Evolutionary conservation across 176 grass and related monocot genomes (phyloP).

Genomic region (Oryza rufipogon): DNA sequence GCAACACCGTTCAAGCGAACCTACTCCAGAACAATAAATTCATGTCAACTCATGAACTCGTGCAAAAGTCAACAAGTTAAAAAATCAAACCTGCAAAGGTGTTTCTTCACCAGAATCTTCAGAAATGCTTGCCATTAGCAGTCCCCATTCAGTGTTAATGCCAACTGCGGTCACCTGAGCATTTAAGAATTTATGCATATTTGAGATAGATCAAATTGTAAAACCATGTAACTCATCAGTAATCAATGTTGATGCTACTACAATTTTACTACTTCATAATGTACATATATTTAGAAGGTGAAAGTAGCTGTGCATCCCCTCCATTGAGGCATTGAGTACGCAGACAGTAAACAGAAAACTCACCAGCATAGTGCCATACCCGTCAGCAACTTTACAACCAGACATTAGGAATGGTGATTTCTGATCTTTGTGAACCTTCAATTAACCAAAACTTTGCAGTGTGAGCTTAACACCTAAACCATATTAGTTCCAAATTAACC

Average conservation of each 20-base stretch:
- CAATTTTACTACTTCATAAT: slow-evolving; percentile 14
- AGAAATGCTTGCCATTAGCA: slow-evolving; percentile 98
- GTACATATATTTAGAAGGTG: slow-evolving; percentile 4
- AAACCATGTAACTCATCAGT: background rate
- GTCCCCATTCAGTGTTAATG: slow-evolving; percentile 93
- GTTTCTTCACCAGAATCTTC: slow-evolving; percentile 99
- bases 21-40: slow-evolving; percentile 47
- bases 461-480: slow-evolving; percentile 24
- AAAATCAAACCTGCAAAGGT: slow-evolving; percentile 78
- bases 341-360: slow-evolving; percentile 34
- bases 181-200: background rate
- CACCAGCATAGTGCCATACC: slow-evolving; percentile 92
- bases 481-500: slow-evolving; percentile 20
- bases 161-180: slow-evolving; percentile 89
- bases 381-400: slow-evolving; percentile 97
- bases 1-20: slow-evolving; percentile 95
- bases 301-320: background rate
- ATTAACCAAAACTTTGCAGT: slow-evolving; percentile 17
- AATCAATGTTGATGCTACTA: background rate
- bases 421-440: slow-evolving; percentile 77
- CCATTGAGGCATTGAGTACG: background rate
- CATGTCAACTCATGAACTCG: slow-evolving; percentile 9
- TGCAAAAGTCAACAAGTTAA: slow-evolving; percentile 17
- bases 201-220: background rate
- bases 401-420: slow-evolving; percentile 95